A percentile compares a stretch with the other conserved stretches of the same genome.
Evolutionary conservation across 192 early-diverging fungal genomes (phyloP).

Genomic region (Allomyces arbusculus): DNA sequence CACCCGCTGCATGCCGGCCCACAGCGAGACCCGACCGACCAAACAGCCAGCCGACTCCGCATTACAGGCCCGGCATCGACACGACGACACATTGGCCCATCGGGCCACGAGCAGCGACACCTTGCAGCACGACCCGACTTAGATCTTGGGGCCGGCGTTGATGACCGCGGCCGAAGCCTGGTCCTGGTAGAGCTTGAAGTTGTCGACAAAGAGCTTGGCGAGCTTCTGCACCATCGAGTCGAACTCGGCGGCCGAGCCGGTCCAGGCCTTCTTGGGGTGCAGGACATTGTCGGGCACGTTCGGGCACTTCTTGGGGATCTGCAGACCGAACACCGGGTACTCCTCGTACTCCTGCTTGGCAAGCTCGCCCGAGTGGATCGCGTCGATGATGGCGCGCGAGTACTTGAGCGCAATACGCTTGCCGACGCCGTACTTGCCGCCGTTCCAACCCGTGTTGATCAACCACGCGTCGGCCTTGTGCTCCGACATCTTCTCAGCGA

Average conservation of each 20-base stretch:
- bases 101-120: no score
- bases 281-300: slow-evolving; percentile 66
- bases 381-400: slow-evolving; percentile 91
- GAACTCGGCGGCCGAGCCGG: slow-evolving; percentile 49
- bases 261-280: slow-evolving; percentile 71
- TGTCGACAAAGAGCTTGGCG: slow-evolving; percentile 63
- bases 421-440: slow-evolving; percentile 73
- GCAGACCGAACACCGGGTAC: slow-evolving; percentile 72
- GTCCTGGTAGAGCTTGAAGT: slow-evolving; percentile 72
- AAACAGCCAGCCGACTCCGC: no score
- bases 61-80: no score
- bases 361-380: slow-evolving; percentile 87
- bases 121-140: slow-evolving; percentile 1
- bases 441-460: slow-evolving; percentile 95
- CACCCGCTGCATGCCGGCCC: no score
- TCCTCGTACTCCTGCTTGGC: slow-evolving; percentile 59
- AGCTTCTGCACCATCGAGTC: slow-evolving; percentile 44
- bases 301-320: slow-evolving; percentile 60
- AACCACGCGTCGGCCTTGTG: slow-evolving; percentile 77
- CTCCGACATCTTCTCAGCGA: slow-evolving; percentile 79
- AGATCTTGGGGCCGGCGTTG: slow-evolving; percentile 42
- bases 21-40: no score
- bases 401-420: slow-evolving; percentile 90
- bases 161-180: slow-evolving; percentile 47
- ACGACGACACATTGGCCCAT: no score